Base-by-base conservation (phyloP, 1,284 basidiomycete genomes). In the Ceratobasidium sp. region DNA sequence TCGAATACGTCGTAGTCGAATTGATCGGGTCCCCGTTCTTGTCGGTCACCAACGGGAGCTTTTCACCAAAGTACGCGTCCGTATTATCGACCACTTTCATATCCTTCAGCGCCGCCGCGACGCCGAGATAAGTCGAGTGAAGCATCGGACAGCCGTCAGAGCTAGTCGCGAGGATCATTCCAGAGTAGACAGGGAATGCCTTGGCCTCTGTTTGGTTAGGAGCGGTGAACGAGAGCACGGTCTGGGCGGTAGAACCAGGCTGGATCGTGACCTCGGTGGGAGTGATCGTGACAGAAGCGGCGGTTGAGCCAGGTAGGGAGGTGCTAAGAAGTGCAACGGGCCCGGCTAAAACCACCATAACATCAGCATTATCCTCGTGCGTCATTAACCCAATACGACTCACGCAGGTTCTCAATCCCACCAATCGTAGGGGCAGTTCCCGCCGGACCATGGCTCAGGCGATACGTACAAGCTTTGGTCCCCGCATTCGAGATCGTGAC, bases 351-450 rank as follows among this genome's bases (percentile, higher is more conserved):
- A 42, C n/a, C n/a, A n/a, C n/a, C n/a, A n/a, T n/a, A n/a, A n/a
- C n/a, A n/a, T n/a, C n/a, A n/a, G n/a, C n/a, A n/a, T n/a, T n/a
- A n/a, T n/a, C n/a, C n/a, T n/a, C n/a, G n/a, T n/a, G n/a, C n/a
- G n/a, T n/a, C n/a, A n/a, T n/a, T 64, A 44, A 5, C 10, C 12
- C 10, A 42, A n/a, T n/a, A 85, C 7, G 3, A 73, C 71, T 80
- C 78, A 81, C 82, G 79, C 70, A 82, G 79, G 44, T 78, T 77
- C 77, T 81, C 73, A 80, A 80, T 81, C 82, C 85, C 84, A 51
- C 77, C 64, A 66, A 90, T 84, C 0, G 90, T 89, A 18, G 87
- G 80, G 15, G 89, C 88, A 2, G 81, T 82, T 9, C 83, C 81
- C 26, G 80, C 81, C 13, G 82, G 81, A 26, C 82, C 66, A 80